Conservation (phyloP, 2,329 filamentous ascomycete species). For the Colletotrichum eleusines region DNA sequence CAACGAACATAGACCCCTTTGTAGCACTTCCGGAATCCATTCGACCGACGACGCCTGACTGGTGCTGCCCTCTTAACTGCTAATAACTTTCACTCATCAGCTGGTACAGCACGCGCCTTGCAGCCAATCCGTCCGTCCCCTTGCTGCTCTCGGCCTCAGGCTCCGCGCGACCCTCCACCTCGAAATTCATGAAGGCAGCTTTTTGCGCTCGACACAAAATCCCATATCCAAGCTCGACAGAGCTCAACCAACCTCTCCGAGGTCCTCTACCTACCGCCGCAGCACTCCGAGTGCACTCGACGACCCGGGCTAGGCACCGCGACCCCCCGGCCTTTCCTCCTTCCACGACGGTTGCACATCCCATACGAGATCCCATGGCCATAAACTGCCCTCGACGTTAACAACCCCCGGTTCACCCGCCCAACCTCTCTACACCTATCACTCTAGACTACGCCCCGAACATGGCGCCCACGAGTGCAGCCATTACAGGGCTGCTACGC, state of each 20-base stretch:
- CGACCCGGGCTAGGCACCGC: constrained; percentile 7
- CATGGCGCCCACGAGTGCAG: constrained; percentile 67
- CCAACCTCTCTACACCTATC: constrained; percentile 10
- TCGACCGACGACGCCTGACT: constrained; percentile 9
- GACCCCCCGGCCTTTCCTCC: constrained; percentile 24
- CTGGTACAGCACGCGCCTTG: constrained; percentile 12
- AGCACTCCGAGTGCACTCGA: constrained; percentile 22
- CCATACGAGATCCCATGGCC: constrained; percentile 36
- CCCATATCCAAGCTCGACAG: constrained; percentile 32
- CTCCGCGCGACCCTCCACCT: constrained; percentile 32
- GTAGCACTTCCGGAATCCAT: constrained; percentile 28
- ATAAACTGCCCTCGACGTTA: constrained; percentile 37
- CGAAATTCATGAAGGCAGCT: constrained; percentile 41
- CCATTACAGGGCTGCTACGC: constrained; percentile 65
- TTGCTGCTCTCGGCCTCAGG: constrained; percentile 27
- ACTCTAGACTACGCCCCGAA: constrained; percentile 37
- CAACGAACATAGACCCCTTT: constrained; percentile 13
- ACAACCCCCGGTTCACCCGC: constrained; percentile 26
- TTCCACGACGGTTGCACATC: constrained; percentile 9
- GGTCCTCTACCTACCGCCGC: constrained; percentile 3
- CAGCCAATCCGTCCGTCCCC: neutral
- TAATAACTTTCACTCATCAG: constrained; percentile 29
- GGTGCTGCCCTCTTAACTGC: constrained; percentile 27
- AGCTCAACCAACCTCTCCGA: constrained; percentile 23
- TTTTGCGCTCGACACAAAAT: constrained; percentile 32